Evolutionary conservation across 495 filamentous ascomycete species (phyloP).

Genomic region (Astrothelium macrocarpum): DNA sequence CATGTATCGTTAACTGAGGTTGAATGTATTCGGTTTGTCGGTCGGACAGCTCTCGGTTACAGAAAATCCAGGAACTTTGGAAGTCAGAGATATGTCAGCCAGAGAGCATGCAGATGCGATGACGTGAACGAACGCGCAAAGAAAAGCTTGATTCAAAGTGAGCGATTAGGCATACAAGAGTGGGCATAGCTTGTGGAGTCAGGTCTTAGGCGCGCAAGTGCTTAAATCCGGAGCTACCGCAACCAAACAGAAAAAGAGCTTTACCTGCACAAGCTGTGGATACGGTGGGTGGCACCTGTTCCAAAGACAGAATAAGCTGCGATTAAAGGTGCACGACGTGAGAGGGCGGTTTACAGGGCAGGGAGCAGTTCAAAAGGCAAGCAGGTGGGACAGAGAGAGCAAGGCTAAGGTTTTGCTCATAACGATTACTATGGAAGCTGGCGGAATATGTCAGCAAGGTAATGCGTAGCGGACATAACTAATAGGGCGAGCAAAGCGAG

Average conservation of each 20-base stretch:
- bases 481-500: not conserved
- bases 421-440: not conserved
- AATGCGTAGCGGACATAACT: not conserved
- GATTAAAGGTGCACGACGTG: not conserved
- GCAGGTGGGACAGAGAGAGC: not conserved
- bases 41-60: not conserved
- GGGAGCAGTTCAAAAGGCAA: not conserved
- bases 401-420: not conserved
- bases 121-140: not conserved
- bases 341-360: not conserved
- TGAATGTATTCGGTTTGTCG: not conserved
- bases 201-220: not conserved
- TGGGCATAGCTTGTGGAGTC: not conserved
- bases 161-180: not conserved
- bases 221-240: not conserved
- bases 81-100: not conserved
- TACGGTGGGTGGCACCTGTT: not conserved
- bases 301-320: not conserved
- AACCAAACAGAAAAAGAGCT: not conserved
- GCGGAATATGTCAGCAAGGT: slow-evolving; percentile 6
- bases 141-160: not conserved
- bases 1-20: not conserved
- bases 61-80: not conserved
- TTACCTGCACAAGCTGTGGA: not conserved
- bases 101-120: not conserved